Conservation (phyloP, 257 asterid species). For the Jacaranda copaia region DNA sequence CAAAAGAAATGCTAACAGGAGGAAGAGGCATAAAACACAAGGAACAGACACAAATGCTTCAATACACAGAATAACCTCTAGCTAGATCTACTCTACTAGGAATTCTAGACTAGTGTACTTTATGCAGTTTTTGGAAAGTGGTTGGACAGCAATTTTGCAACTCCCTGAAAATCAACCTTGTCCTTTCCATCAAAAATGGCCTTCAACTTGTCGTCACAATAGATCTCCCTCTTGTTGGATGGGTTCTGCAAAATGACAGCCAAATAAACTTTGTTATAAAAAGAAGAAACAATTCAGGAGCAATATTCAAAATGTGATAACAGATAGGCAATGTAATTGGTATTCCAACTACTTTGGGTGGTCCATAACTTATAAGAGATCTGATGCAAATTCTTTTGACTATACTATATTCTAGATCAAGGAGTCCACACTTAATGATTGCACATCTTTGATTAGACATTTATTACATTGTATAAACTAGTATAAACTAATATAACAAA, state of each 20-base stretch:
- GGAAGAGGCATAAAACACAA: neutral
- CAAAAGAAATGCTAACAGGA: conserved; percentile 1
- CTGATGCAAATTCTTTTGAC: neutral
- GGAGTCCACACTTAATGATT: neutral
- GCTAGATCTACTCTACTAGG: neutral
- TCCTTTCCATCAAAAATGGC: conserved; percentile 64
- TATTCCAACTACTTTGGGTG: neutral
- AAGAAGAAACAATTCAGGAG: neutral
- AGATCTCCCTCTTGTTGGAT: conserved; percentile 64
- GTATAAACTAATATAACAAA: neutral
- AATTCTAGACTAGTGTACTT: conserved; percentile 21
- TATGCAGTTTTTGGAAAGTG: conserved; percentile 59
- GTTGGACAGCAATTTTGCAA: conserved; percentile 54
- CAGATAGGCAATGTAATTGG: neutral
- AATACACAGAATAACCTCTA: neutral
- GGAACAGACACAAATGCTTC: neutral
- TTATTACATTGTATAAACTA: neutral
- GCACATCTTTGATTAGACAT: neutral
- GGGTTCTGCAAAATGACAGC: conserved; percentile 56
- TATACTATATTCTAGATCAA: neutral
- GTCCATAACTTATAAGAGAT: neutral
- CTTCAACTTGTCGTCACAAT: conserved; percentile 68
- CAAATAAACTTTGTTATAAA: neutral
- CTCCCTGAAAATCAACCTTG: conserved; percentile 57
- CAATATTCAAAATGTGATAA: neutral